Evolutionary conservation across 139 green algal genomes (phyloP).

Genomic region (Mychonastes homosphaera): DNA sequence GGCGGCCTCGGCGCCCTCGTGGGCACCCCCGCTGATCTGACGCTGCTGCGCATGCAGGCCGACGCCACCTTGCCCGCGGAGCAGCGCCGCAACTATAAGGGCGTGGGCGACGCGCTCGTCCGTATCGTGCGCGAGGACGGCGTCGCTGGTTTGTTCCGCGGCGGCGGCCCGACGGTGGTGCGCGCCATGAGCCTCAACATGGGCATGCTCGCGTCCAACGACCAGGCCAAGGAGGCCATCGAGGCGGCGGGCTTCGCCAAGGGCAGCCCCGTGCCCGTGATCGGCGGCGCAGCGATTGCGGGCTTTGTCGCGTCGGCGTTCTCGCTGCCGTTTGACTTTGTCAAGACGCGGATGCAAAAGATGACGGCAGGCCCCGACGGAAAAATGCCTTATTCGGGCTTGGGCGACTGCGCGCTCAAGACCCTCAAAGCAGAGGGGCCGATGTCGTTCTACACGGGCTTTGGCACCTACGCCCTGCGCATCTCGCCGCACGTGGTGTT

Average conservation of each 20-base stretch:
- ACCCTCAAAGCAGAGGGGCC: slow-evolving; percentile 64
- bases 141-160: slow-evolving; percentile 73
- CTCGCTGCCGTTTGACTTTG: not conserved
- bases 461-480: slow-evolving; percentile 88
- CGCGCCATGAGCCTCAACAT: slow-evolving; percentile 99
- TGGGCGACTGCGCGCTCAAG: slow-evolving; percentile 80
- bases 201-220: slow-evolving; percentile 98
- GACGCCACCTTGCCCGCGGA: slow-evolving; percentile 66
- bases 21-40: slow-evolving; percentile 90
- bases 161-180: slow-evolving; percentile 85
- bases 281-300: slow-evolving; percentile 58
- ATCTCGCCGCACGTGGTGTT: no score
- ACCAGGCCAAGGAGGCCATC: slow-evolving; percentile 94
- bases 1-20: slow-evolving; percentile 89
- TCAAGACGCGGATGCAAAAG: slow-evolving; percentile 91
- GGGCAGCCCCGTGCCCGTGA: slow-evolving; percentile 36
- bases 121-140: slow-evolving; percentile 78
- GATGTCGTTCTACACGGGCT: slow-evolving; percentile 97
- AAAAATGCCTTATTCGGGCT: slow-evolving; percentile 75
- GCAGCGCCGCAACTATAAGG: slow-evolving; percentile 87
- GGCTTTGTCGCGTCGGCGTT: not conserved
- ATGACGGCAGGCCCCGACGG: slow-evolving; percentile 78
- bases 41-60: slow-evolving; percentile 94
- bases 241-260: slow-evolving; percentile 55
- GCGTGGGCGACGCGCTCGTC: slow-evolving; percentile 60